Conservation (phyloP, 371 early-diverging fungal genomes). For the Rhizopus delemar region DNA sequence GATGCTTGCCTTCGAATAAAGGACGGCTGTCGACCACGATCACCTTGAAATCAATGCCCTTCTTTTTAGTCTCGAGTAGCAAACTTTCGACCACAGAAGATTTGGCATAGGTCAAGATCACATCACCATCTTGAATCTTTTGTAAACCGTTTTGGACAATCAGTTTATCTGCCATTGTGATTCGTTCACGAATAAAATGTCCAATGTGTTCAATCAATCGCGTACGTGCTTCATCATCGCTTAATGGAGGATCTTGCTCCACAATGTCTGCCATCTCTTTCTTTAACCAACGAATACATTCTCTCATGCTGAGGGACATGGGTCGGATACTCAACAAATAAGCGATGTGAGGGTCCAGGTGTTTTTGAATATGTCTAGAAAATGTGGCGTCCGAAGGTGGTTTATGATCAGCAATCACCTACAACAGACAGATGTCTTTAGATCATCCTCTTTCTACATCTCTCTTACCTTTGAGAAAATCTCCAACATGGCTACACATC, state of each 20-base stretch:
- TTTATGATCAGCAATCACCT: constrained; percentile 90
- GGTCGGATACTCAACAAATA: constrained; percentile 81
- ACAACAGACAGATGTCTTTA: constrained; percentile 12
- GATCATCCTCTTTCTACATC: neutral
- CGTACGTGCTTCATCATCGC: constrained; percentile 71
- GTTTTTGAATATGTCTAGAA: constrained; percentile 79
- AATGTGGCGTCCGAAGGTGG: constrained; percentile 86
- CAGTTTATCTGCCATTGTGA: constrained; percentile 78
- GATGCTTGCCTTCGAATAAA: constrained; percentile 79
- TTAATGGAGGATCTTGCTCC: constrained; percentile 58
- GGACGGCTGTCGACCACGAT: constrained; percentile 95
- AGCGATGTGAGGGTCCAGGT: constrained; percentile 87
- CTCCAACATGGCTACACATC: constrained; percentile 83
- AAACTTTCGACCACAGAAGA: constrained; percentile 84
- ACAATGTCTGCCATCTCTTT: constrained; percentile 73
- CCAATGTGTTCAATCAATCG: constrained; percentile 76
- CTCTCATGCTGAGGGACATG: constrained; percentile 94
- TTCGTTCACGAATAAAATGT: constrained; percentile 88
- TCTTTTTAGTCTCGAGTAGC: constrained; percentile 75
- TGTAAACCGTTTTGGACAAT: constrained; percentile 80
- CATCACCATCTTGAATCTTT: constrained; percentile 94
- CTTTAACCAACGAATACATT: constrained; percentile 92
- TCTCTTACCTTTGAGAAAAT: constrained; percentile 76
- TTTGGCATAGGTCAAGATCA: constrained; percentile 87
- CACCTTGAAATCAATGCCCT: constrained; percentile 83